Base-by-base conservation (phyloP, 208 protist species). In the Balamuthia mandrillaris region DNA sequence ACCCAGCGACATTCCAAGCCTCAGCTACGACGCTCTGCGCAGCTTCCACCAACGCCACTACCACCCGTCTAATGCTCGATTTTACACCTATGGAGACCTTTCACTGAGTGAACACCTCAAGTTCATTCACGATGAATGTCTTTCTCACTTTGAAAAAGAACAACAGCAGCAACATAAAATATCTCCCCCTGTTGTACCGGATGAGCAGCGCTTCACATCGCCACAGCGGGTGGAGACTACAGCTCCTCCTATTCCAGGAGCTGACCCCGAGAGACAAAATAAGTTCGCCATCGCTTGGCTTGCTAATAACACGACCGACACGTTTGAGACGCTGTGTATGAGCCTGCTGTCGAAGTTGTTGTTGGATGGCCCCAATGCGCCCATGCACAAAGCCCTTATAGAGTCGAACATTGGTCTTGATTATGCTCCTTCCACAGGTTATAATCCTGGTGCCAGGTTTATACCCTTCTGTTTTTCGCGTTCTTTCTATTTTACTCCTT, bases 21-120 rank as follows among this genome's bases (percentile, higher is more conserved):
- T 93, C 16, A 91, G 56, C 7, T 92, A 93, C 33, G 33, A 90
- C 45, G 51, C 87, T 24, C 56, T 93, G 37, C 37, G 60, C 39
- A 70, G 89, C 44, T 93, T 93, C 29, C 90, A 93, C 33, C 1
- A n/a, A 10, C 81, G 54, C 31, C 77, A 91, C 56, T 93, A 93
- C 63, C 90, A 93, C 61, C 90, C 90, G n/a, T 90, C 87, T 18
- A 93, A 93, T 41, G 35, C 77, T 29, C 66, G 52, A 56, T 85
- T 85, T 41, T 85, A 81, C 51, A 81, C 74, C 3, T 81, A 81
- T 18, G 74, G 74, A 18, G 74, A 81, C 31, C 37, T 85, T 18
- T 54, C 63, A 9, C 33, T 85, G 24, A 42, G 42, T 39, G 41
- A 85, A 2, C 21, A 41, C 16, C n/a, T 85, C 42, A 41, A 75